Evolutionary conservation across 2,329 filamentous ascomycete genomes (phyloP), one percentile per base, ranked within the genome.

Genomic region (Venturia effusa): DNA sequence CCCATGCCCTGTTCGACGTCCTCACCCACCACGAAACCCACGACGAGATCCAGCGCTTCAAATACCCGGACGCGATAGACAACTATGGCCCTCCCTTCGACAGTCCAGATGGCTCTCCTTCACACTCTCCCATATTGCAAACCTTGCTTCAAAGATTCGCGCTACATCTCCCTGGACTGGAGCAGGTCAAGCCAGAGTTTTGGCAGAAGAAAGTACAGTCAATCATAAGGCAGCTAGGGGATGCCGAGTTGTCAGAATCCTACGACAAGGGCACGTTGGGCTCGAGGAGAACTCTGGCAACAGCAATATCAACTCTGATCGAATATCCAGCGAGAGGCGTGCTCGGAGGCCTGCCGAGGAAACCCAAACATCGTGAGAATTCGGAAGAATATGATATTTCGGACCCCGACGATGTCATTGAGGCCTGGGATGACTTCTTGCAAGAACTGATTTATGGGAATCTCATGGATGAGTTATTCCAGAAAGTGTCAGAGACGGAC

Each of bases 201-300:
- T 91, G 87, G 87, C 79, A 79, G 40, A 77, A 80, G n/a, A 80
- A 83, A 55, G 77, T 88, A 30, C 81, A 84, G 67, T 80, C 80
- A 1, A 73, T 90, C 19, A 77, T 90, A 68, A 75, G 78, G 19
- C 48, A 68, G 80, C 77, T 93, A 63, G 85, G 81, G 10, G 81
- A 85, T 39, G 88, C 85, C 1, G 84, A 90, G 61, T 77, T 93
- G 39, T 91, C 88, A 1, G 89, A 93, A 73, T 91, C 88, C 71
- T 93, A 92, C 70, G 89, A 93, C 72, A 91, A 91, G 74, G 89
- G 88, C 17, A 80, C 84, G 0, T 75, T 93, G 68, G 89, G 89
- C 0, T 85, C 86, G 65, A 80, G 89, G 61, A 92, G 91, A 76
- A 89, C 87, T 24, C 75, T 93, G 60, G 84, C 89, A 0, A 90